Evolutionary conservation across 495 filamentous ascomycete genomes (phyloP), one percentile per base, ranked within the genome.

Genomic region (Beverwykella pulmonaria): DNA sequence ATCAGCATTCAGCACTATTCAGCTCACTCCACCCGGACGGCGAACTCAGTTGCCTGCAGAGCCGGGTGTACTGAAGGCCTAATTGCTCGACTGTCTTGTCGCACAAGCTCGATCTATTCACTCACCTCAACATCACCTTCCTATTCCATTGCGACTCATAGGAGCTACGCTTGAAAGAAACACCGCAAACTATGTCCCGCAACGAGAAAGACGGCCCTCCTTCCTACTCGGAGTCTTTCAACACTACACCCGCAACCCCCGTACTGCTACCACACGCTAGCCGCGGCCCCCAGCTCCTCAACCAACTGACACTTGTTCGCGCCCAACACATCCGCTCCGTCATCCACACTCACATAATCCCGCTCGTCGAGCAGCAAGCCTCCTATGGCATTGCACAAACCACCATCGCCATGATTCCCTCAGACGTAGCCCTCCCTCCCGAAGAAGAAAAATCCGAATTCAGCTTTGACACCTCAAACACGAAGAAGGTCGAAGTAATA

Each of bases 341-440:
- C 2, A 72, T 72, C 14, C 29, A 65, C 19, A 39, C 47, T 2
- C 26, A 58, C 36, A 61, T 72, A 2, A 55, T 59, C 44, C 69
- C 69, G 3, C 19, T 61, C 30, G 60, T 72, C 15, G 65, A 67
- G 54, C 58, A 68, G 50, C 68, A 71, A 56, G 68, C 64, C 20
- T 15, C 34, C 22, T 68, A 64, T 32, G 68, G 68, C 36, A 71
- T 71, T 26, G 68, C 63, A 10, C 59, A 64, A 25, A 71, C 63
- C 12, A 71, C 44, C 1, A 67, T 72, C 36, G 69, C 69, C 20
- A 61, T 72, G 41, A 58, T 72, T 23, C 69, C 69, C 36, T 72
- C 69, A 14, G 69, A 71, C 39, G 39, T 67, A 15, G 17, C 15
- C 8, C 50, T 67, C 1, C 53, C 59, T 14, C 49, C 54, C 17